Evolutionary conservation across 2,329 filamentous ascomycete species (phyloP), one percentile per base, ranked within the genome.

Genomic region (Neofusicoccum umdonicola): DNA sequence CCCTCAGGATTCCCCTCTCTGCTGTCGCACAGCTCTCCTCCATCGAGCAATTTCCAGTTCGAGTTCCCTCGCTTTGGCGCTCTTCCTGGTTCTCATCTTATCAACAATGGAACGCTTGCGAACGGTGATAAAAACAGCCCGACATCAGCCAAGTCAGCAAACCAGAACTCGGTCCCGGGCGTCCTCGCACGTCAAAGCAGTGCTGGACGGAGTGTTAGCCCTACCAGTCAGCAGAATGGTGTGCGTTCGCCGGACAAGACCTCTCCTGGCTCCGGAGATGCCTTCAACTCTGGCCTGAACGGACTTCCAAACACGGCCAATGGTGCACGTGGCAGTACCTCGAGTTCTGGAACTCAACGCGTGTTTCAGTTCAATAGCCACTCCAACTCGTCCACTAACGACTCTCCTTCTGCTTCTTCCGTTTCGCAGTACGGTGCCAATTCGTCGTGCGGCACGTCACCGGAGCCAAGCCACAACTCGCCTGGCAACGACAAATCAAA

Each of bases 31-130:
- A 86, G 81, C 75, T 87, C 84, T 31, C 62, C 62, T 34, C 52
- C 52, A 9, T 90, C 90, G 67, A 89, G 90, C 75, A 93, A 90
- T 74, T 98, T 98, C 74, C 89, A 94, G 69, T 98, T 99, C 71
- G 94, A 98, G 70, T 98, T 98, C 69, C 94, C 95, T 68, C 93
- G 91, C 74, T 98, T 99, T 72, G 95, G 95, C 52, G 85, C 88
- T 66, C 84, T 96, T 31, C 85, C 86, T 19, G 81, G 80, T 34
- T 77, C 80, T 3, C 82, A 84, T 66, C 79, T 86, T 12, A 82
- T 86, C 66, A 82, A 78, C 66, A 82, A 81, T 64, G 76, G 79
- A n/a, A 74, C 79, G 8, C 68, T 79, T 12, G 73, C 71, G 69
- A 58, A 45, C 31, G 45, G 63, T 22, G 72, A 69, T 31, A 77